A percentile compares a stretch with the other conserved stretches of the same genome.
Conservation (phyloP, 164 flowering plant genomes). For the Akebia trifoliata region DNA sequence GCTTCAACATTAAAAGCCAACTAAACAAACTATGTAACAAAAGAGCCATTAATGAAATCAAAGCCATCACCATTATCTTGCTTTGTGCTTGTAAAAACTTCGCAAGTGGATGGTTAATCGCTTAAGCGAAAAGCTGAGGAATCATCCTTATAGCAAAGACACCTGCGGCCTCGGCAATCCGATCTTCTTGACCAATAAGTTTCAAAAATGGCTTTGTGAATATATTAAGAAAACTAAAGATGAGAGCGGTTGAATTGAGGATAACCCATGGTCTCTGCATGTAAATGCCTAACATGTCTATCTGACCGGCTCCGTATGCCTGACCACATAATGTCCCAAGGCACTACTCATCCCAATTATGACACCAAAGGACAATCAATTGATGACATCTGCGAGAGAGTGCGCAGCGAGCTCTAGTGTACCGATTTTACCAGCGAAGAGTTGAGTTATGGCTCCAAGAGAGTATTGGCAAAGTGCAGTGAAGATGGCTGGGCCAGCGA, state of each 20-base stretch:
- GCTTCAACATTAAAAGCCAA: slow-evolving; percentile 5
- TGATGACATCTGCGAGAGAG: slow-evolving; percentile 25
- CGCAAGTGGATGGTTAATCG: slow-evolving; percentile 49
- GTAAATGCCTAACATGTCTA: slow-evolving; percentile 75
- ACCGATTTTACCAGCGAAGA: slow-evolving; percentile 33
- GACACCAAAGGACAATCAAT: slow-evolving; percentile 60
- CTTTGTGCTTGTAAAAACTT: slow-evolving; percentile 68
- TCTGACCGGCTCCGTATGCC: slow-evolving; percentile 73
- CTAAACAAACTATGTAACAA: neutral
- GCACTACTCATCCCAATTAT: slow-evolving; percentile 94
- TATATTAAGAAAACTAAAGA: slow-evolving; percentile 35
- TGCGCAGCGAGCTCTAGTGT: slow-evolving; percentile 31
- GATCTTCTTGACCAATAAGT: slow-evolving; percentile 45
- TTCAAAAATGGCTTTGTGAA: slow-evolving; percentile 39
- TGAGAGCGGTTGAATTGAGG: slow-evolving; percentile 35
- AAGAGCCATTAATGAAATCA: neutral
- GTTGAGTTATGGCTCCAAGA: slow-evolving; percentile 35
- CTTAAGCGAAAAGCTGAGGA: slow-evolving; percentile 70
- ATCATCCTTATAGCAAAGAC: slow-evolving; percentile 55
- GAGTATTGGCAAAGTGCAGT: slow-evolving; percentile 40
- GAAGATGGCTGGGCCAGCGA: slow-evolving; percentile 44
- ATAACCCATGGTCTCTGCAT: slow-evolving; percentile 89
- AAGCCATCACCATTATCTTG: slow-evolving; percentile 1
- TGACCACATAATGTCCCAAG: slow-evolving; percentile 82
- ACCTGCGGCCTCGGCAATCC: slow-evolving; percentile 53